Conservation (phyloP, 2,329 filamentous ascomycete genomes). For the Byssochlamys sp. region DNA sequence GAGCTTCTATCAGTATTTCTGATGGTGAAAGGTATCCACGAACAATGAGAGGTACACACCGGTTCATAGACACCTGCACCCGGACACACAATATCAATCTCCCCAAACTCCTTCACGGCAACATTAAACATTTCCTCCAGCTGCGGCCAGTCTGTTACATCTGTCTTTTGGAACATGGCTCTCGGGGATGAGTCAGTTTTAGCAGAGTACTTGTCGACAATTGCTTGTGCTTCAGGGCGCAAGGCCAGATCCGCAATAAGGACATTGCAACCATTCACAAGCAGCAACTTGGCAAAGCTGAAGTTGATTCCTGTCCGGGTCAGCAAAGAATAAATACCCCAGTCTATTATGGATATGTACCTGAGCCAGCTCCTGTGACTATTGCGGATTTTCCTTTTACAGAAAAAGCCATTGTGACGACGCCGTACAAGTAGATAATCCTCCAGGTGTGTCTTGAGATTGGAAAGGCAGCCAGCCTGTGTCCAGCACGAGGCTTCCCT, state of each 20-base stretch:
- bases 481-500: neutral
- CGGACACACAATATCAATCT: conserved; percentile 38
- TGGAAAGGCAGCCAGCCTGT: neutral
- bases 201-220: conserved; percentile 30
- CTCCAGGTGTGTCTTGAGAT: neutral
- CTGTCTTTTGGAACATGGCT: conserved; percentile 38
- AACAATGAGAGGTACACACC: conserved; percentile 16
- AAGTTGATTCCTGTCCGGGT: conserved; percentile 35
- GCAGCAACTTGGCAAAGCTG: conserved; percentile 33
- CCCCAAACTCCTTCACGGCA: conserved; percentile 40
- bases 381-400: conserved; percentile 43
- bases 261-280: conserved; percentile 39
- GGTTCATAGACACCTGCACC: conserved; percentile 39
- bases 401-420: conserved; percentile 24
- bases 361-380: conserved; percentile 47
- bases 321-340: conserved; percentile 1
- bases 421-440: neutral
- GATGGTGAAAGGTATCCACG: neutral
- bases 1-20: neutral
- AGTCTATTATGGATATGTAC: conserved; percentile 19
- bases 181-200: conserved; percentile 15
- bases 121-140: conserved; percentile 42
- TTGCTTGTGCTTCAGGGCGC: conserved; percentile 35
- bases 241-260: conserved; percentile 37
- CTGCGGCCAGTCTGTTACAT: conserved; percentile 42